A percentile compares a stretch with the other conserved stretches of the same genome.
Conservation (phyloP, 1,284 basidiomycete species). For the Lentinula novae-zelandiae region DNA sequence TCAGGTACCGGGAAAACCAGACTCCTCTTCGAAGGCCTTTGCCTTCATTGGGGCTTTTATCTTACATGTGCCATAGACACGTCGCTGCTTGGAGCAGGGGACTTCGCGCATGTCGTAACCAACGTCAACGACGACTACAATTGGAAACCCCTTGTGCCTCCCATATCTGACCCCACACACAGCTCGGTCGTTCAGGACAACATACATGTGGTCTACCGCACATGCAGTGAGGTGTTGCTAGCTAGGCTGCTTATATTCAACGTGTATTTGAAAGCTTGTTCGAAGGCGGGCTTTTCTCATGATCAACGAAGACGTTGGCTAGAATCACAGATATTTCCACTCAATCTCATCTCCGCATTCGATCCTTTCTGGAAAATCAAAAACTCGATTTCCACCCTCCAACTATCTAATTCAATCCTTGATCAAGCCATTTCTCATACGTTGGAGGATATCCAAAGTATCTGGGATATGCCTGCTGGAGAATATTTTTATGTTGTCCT, state of each 20-base stretch:
- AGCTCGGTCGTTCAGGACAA: not conserved
- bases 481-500: constrained; percentile 2
- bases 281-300: not conserved
- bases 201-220: not conserved
- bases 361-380: not conserved
- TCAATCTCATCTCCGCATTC: not conserved
- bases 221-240: not conserved
- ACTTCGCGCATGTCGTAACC: not conserved
- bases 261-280: not conserved
- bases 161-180: not conserved
- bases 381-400: too few relatives aligned
- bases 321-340: not conserved
- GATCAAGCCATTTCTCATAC: constrained; percentile 2
- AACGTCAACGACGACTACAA: too few relatives aligned
- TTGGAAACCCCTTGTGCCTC: not conserved
- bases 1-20: constrained; percentile 15
- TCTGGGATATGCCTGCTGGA: not conserved
- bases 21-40: constrained; percentile 13
- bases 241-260: constrained; percentile 4
- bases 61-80: constrained; percentile 3
- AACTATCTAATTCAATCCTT: not conserved
- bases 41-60: constrained; percentile 14
- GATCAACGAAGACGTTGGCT: constrained; percentile 5
- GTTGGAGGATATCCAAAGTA: not conserved
- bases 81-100: not conserved